phyloP scores from a whole-genome alignment of 2,329 filamentous ascomycete species.

The Elsinoe necatrix region DNA sequence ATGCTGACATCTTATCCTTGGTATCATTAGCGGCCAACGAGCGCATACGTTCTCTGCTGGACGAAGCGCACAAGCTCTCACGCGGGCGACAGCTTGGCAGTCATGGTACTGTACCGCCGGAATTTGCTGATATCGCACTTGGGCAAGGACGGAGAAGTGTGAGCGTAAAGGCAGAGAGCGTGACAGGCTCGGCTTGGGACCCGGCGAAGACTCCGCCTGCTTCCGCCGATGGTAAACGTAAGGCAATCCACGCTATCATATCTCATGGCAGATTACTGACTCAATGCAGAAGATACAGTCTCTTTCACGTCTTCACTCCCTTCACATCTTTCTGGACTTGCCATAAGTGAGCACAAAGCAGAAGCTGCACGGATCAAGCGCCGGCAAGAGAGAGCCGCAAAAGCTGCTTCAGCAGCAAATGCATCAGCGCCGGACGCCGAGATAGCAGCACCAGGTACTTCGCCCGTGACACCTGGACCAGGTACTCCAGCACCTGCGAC shows the following conservation, averaged over 20 bases:
- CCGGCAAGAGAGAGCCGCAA: conserved; percentile 35
- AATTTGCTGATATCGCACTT: conserved; percentile 65
- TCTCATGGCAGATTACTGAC: conserved; percentile 25
- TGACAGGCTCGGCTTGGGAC: conserved; percentile 34
- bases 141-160: conserved; percentile 35
- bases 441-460: conserved; percentile 21
- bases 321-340: conserved; percentile 51
- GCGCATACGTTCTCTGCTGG: conserved; percentile 63
- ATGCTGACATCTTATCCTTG: conserved; percentile 75
- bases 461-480: conserved; percentile 24
- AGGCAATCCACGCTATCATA: neutral
- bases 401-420: conserved; percentile 21
- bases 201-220: conserved; percentile 23
- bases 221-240: conserved; percentile 5
- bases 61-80: conserved; percentile 65
- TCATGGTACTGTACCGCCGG: conserved; percentile 67
- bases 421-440: conserved; percentile 22
- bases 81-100: conserved; percentile 60
- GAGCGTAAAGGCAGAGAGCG: conserved; percentile 31
- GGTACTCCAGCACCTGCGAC: conserved; percentile 29
- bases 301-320: conserved; percentile 38
- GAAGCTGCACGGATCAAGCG: conserved; percentile 56
- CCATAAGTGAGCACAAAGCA: conserved; percentile 57
- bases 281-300: conserved; percentile 42
- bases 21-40: conserved; percentile 78